Conservation (phyloP, 768 basidiomycete genomes). For the Lyophyllum semitale region DNA sequence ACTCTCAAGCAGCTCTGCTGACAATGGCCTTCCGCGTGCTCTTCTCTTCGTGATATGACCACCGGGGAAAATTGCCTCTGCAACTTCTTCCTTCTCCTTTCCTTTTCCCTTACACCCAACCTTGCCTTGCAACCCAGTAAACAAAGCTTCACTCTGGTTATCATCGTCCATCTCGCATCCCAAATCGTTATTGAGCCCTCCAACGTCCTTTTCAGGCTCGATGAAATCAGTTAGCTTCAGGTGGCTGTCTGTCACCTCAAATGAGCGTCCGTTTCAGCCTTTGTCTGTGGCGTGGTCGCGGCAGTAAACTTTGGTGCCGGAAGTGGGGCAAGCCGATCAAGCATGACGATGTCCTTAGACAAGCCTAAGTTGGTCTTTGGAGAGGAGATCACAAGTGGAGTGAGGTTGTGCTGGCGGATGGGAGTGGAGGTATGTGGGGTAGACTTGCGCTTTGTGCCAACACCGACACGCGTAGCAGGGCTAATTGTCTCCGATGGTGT, state of each 20-base stretch:
- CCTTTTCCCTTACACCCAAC: slow-evolving; percentile 31
- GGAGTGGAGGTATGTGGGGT: slow-evolving; percentile 54
- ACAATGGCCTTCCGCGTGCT: slow-evolving; percentile 72
- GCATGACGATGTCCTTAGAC: slow-evolving; percentile 37
- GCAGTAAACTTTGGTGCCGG: slow-evolving; percentile 49
- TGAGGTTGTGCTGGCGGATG: slow-evolving; percentile 48
- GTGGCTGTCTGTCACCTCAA: slow-evolving; percentile 61
- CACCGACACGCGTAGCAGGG: slow-evolving; percentile 33
- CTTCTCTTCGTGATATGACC: slow-evolving; percentile 77
- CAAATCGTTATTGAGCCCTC: slow-evolving; percentile 45
- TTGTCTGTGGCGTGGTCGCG: slow-evolving; percentile 50
- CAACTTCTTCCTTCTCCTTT: slow-evolving; percentile 58
- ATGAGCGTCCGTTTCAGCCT: slow-evolving; percentile 54
- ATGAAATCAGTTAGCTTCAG: slow-evolving; percentile 59
- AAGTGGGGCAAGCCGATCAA: slow-evolving; percentile 58
- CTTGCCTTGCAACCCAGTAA: slow-evolving; percentile 29
- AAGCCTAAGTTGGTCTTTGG: slow-evolving; percentile 31
- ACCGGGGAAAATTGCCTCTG: slow-evolving; percentile 72
- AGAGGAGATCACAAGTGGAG: slow-evolving; percentile 49
- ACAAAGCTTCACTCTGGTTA: slow-evolving; percentile 34
- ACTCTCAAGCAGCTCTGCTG: slow-evolving; percentile 62
- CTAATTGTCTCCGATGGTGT: slow-evolving; percentile 20
- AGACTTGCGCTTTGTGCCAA: slow-evolving; percentile 71
- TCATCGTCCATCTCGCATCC: slow-evolving; percentile 51
- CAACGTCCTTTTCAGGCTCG: slow-evolving; percentile 46